Percentiles rank a stretch among this genome's conserved stretches.
These are phyloP conservation scores for Polyporus arcularius DNA, from an alignment of 768 basidiomycete species.

Conservation along the genomic window DNA sequence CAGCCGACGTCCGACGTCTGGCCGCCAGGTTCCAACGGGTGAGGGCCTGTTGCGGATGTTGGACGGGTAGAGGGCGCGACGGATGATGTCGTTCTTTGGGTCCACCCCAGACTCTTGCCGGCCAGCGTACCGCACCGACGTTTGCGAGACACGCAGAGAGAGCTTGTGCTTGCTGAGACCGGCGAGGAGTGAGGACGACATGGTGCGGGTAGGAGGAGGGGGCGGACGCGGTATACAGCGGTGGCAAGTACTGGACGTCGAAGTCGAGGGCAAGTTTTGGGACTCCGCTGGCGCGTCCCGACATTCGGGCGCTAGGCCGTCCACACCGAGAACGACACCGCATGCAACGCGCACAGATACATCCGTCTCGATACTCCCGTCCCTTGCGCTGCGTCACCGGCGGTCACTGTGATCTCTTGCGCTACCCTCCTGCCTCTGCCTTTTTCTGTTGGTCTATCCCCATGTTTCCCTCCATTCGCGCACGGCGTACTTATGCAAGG, in stretches of 20 bases:
- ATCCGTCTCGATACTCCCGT: too few relatives aligned
- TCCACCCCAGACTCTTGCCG: constrained; percentile 49
- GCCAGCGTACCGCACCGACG: constrained; percentile 40
- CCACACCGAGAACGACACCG: too few relatives aligned
- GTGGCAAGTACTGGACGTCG: neutral
- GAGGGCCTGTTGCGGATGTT: constrained; percentile 70
- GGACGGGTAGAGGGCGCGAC: constrained; percentile 77
- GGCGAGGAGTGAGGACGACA: constrained; percentile 45
- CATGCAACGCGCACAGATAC: too few relatives aligned
- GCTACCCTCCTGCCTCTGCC: too few relatives aligned
- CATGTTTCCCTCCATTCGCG: too few relatives aligned
- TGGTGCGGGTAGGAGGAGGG: constrained; percentile 24
- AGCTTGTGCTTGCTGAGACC: constrained; percentile 32
- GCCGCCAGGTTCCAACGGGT: constrained; percentile 84
- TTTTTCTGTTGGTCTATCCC: too few relatives aligned
- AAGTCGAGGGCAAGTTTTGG: neutral
- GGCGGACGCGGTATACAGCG: neutral
- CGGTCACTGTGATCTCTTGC: too few relatives aligned
- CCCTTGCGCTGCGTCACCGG: too few relatives aligned
- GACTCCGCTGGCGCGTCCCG: neutral
- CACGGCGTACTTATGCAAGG: too few relatives aligned
- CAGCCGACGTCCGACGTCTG: constrained; percentile 74
- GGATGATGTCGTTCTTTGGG: constrained; percentile 71
- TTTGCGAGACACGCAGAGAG: constrained; percentile 35
- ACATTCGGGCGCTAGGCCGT: neutral